Percentiles rank a stretch among this genome's conserved stretches.
Evolutionary conservation across 257 asterid species (phyloP).

Genomic region (Solanum clarkiae): DNA sequence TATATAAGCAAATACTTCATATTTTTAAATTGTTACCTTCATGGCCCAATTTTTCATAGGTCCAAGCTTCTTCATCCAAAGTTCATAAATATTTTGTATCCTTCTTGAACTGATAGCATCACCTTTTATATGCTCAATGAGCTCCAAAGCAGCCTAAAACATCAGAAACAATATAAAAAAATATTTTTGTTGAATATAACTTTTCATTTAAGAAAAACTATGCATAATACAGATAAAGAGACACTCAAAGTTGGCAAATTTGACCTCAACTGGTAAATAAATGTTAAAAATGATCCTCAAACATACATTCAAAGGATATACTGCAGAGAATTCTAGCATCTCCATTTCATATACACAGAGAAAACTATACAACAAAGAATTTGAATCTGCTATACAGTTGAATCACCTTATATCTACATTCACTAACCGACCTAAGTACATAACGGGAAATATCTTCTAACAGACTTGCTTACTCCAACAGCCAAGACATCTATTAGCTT

Average conservation of each 20-base stretch:
- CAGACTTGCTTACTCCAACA: not conserved
- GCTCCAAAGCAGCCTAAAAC: conserved; percentile 64
- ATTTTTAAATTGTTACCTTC: conserved; percentile 25
- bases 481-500: not conserved
- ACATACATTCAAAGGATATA: not conserved
- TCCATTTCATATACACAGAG: not conserved
- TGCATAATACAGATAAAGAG: not conserved
- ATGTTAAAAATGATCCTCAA: not conserved
- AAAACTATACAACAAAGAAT: too few species aligned
- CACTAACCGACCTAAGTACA: not conserved
- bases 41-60: conserved; percentile 17
- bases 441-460: not conserved
- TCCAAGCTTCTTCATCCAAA: conserved; percentile 64
- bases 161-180: not conserved
- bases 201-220: not conserved
- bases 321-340: not conserved
- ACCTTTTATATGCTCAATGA: conserved; percentile 36
- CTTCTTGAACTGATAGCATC: conserved; percentile 17
- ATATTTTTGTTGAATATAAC: not conserved
- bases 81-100: conserved; percentile 36
- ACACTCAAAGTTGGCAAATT: not conserved
- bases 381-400: not conserved
- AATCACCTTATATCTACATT: not conserved
- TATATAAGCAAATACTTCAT: not conserved
- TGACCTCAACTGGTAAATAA: not conserved